phyloP scores from a whole-genome alignment of 2,329 filamentous ascomycete genomes.

The Colletotrichum sublineola region DNA sequence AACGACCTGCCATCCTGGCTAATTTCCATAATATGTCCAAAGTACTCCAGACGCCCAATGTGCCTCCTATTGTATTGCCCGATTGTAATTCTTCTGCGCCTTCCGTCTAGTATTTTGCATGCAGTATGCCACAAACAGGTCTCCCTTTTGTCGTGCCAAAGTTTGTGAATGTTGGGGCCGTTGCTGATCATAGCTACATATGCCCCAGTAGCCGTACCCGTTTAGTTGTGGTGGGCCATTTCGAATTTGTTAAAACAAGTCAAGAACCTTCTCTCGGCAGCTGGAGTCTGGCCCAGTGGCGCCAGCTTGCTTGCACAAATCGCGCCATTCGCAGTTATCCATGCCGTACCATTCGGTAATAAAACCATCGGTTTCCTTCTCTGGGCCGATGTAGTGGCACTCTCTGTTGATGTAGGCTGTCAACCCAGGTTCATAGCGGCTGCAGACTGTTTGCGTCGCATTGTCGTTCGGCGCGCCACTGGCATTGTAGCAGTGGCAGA shows the following conservation, averaged over 20 bases:
- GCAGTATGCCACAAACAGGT: background rate
- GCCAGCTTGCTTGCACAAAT: background rate
- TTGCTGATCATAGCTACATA: background rate
- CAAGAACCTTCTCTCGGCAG: background rate
- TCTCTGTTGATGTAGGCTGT: background rate
- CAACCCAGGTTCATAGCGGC: background rate
- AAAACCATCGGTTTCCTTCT: background rate
- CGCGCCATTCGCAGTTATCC: constrained; percentile 14
- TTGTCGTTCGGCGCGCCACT: constrained; percentile 4
- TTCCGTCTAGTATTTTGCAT: background rate
- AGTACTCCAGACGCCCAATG: background rate
- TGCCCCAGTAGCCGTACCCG: too few species aligned
- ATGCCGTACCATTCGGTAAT: background rate
- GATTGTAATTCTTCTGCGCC: background rate
- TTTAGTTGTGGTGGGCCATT: background rate
- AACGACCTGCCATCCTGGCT: background rate
- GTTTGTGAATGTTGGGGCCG: too few species aligned
- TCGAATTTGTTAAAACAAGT: too few species aligned
- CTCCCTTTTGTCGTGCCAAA: too few species aligned
- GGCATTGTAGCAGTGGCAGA: constrained; percentile 11
- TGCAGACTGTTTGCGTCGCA: constrained; percentile 16
- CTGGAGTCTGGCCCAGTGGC: constrained; percentile 7
- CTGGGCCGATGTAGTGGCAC: constrained; percentile 7
- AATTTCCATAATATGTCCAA: too few species aligned
- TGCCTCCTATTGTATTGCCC: background rate